Base-by-base conservation (phyloP, 2,329 filamentous ascomycete genomes). In the Exophiala oligosperma region DNA sequence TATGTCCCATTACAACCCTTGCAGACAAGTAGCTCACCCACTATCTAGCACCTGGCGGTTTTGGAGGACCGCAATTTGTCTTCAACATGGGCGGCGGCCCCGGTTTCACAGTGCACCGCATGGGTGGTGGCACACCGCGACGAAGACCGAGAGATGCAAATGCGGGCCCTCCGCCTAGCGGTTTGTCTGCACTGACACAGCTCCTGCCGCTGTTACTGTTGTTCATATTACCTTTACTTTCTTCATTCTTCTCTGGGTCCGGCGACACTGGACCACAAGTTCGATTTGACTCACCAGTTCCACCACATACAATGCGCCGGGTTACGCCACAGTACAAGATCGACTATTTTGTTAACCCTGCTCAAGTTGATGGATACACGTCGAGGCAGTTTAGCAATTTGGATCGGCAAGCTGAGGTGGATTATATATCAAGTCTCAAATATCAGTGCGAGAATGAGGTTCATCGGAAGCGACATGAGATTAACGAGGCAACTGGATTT, bases 81-180 rank as follows among this genome's bases (percentile, higher is more conserved):
- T 97, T 97, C 77, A 97, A 97, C 76, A 85, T 97, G 74, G 91
- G 91, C 65, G 92, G 92, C 60, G 91, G 92, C 6, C 92, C 93
- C 2, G 93, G 92, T 21, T 87, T 99, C 68, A 86, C 93, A 60
- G 91, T 99, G 61, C 94, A 97, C 73, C 93, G 97, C 72, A 97
- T 99, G 73, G 93, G 92, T 67, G 93, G 94, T 54, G 82, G 79
- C 4, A 81, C 84, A 54, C 91, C 92, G 24, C 84, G 91, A 67
- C 81, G 88, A 74, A 83, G 94, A 70, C 92, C 92, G 21, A 85
- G 83, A 69, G 80, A 88, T 65, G 80, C 82, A 32, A 84, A 82
- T 64, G 81, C 79, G 63, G 81, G 75, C 66, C 76, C 78, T 62
- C 74, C 79, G 61, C 77, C 78, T 47, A 79, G 82, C 50, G 82